These are phyloP conservation scores for Excoecaria agallocha DNA, from an alignment of 345 rosid species.

Conservation along the genomic window DNA sequence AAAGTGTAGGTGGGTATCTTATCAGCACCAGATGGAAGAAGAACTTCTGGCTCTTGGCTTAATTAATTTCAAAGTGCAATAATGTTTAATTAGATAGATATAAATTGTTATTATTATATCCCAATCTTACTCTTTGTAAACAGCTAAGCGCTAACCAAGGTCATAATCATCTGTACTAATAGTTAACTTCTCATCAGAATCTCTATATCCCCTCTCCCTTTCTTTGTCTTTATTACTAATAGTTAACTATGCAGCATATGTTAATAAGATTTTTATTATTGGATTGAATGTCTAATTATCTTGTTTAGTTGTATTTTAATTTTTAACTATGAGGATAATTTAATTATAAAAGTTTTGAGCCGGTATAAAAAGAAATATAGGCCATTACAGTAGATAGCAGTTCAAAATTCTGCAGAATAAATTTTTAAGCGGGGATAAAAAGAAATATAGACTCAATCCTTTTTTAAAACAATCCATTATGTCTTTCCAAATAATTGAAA, in stretches of 20 bases:
- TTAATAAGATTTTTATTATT: neutral
- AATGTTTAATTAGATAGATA: neutral
- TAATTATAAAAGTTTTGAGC: too few species aligned
- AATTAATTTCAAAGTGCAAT: neutral
- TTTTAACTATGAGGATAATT: too few species aligned
- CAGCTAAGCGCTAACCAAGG: conserved; percentile 1
- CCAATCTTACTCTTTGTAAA: conserved; percentile 3
- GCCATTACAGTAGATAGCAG: too few species aligned
- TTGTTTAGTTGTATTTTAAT: too few species aligned
- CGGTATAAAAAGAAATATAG: too few species aligned
- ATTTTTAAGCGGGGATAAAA: too few species aligned
- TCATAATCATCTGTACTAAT: neutral
- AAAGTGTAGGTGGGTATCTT: conserved; percentile 72
- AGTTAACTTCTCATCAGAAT: neutral
- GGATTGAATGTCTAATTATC: neutral
- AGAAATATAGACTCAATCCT: too few species aligned
- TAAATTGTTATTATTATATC: neutral
- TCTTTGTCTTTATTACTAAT: neutral
- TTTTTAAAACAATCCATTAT: too few species aligned
- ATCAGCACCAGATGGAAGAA: conserved; percentile 92
- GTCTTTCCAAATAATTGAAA: too few species aligned
- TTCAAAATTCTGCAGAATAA: too few species aligned
- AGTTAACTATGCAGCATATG: neutral
- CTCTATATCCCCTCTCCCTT: neutral
- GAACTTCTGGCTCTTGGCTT: conserved; percentile 97